A percentile compares a stretch with the other conserved stretches of the same genome.
Conservation (phyloP, 129 eudicot species). For the Oenanthe sinensis region DNA sequence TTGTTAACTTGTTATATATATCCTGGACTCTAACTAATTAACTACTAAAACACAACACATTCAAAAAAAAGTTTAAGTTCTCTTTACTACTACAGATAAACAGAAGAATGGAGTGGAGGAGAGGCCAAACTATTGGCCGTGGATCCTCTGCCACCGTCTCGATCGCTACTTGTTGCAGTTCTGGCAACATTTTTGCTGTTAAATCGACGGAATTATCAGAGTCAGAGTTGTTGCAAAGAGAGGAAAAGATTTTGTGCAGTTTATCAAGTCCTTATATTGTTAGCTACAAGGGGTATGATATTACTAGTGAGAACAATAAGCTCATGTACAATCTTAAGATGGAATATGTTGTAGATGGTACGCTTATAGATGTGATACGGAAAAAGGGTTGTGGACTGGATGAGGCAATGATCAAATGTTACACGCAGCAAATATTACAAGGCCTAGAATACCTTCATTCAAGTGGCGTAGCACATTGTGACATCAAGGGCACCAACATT, state of each 20-base stretch:
- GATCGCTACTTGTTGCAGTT: slow-evolving; percentile 29
- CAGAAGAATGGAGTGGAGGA: slow-evolving; percentile 58
- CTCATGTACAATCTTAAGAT: slow-evolving; percentile 45
- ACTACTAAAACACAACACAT: slow-evolving; percentile 9
- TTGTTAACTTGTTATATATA: slow-evolving; percentile 14
- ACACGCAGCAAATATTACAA: slow-evolving; percentile 36
- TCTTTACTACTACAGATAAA: slow-evolving; percentile 12
- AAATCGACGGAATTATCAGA: slow-evolving; percentile 40
- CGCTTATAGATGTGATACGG: slow-evolving; percentile 32
- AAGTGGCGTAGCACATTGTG: slow-evolving; percentile 64
- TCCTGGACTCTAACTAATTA: not conserved
- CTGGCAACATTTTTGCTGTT: slow-evolving; percentile 51
- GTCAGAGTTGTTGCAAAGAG: slow-evolving; percentile 42
- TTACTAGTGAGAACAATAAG: slow-evolving; percentile 33
- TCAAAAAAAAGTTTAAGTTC: not conserved
- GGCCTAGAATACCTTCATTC: slow-evolving; percentile 67
- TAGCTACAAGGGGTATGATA: slow-evolving; percentile 52
- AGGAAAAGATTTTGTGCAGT: slow-evolving; percentile 37
- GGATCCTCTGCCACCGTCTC: slow-evolving; percentile 73
- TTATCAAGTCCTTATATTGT: slow-evolving; percentile 40
- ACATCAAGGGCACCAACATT: slow-evolving; percentile 60
- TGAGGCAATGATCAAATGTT: slow-evolving; percentile 25
- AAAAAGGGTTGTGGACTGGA: slow-evolving; percentile 24
- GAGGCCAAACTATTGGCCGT: slow-evolving; percentile 63
- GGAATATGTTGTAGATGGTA: slow-evolving; percentile 44